These are phyloP conservation scores for Astragalus membranaceus DNA, from an alignment of 306 rosid species.

Conservation along the genomic window DNA sequence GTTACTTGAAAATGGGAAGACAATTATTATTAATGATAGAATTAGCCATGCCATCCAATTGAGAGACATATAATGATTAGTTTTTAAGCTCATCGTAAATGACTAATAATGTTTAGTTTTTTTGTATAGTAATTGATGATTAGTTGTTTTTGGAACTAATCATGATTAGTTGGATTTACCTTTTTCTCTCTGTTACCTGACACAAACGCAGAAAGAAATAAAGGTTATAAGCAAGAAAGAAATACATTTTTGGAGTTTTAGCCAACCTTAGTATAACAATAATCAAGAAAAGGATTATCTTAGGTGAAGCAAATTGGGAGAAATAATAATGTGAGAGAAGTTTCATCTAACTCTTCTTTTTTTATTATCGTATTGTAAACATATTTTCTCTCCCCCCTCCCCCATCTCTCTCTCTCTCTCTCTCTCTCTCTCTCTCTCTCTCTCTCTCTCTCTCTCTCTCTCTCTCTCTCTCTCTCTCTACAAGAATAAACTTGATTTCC, in stretches of 20 bases:
- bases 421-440: too few species aligned
- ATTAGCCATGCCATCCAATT: constrained; percentile 15
- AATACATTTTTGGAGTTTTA: neutral
- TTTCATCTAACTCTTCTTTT: too few species aligned
- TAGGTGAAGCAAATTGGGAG: too few species aligned
- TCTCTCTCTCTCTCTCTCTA: too few species aligned
- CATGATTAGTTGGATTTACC: constrained; percentile 33
- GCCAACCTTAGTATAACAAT: constrained; percentile 21
- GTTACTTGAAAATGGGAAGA: constrained; percentile 9
- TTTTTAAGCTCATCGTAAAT: constrained; percentile 3
- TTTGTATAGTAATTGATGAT: too few species aligned
- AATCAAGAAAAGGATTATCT: too few species aligned
- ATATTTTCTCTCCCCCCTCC: too few species aligned
- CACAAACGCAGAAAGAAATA: neutral
- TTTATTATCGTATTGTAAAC: too few species aligned
- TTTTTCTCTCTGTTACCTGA: constrained; percentile 14
- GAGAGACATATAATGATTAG: constrained; percentile 40
- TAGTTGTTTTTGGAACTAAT: neutral
- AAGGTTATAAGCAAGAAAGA: neutral
- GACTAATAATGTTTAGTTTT: constrained; percentile 16
- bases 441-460: too few species aligned
- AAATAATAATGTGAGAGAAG: too few species aligned
- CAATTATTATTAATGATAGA: constrained; percentile 9
- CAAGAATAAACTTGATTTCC: too few species aligned
- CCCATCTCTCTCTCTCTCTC: too few species aligned